These are phyloP conservation scores for Ogataea nonfermentans DNA, from an alignment of 805 yeast genomes.

Conservation along the genomic window DNA sequence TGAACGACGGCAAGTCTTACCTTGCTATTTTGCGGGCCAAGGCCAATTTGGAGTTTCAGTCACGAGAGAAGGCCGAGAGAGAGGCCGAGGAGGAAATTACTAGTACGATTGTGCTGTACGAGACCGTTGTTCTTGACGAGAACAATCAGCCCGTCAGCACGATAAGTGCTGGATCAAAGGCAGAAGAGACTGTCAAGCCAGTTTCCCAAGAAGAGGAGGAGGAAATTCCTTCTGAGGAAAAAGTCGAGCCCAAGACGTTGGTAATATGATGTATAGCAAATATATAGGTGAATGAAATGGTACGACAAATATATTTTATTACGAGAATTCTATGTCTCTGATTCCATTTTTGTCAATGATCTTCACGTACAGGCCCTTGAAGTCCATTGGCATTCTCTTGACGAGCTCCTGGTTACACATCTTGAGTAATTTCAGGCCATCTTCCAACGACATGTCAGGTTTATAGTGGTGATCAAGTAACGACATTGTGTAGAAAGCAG, in stretches of 20 bases:
- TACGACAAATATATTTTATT: conserved; percentile 8
- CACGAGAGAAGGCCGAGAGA: conserved; percentile 46
- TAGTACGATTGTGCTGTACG: conserved; percentile 16
- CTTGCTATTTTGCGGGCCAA: conserved; percentile 55
- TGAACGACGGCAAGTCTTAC: conserved; percentile 62
- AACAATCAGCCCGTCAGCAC: conserved; percentile 18
- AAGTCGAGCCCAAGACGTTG: conserved; percentile 6
- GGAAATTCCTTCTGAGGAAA: background rate
- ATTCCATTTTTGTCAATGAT: conserved; percentile 36
- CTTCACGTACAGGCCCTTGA: conserved; percentile 63
- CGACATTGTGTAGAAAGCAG: conserved; percentile 93
- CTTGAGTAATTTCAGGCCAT: conserved; percentile 73
- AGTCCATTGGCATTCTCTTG: conserved; percentile 88
- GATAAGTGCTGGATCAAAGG: conserved; percentile 10
- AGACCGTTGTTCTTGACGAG: conserved; percentile 20
- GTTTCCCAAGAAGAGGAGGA: background rate
- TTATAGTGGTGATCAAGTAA: conserved; percentile 87
- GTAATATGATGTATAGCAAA: conserved; percentile 3
- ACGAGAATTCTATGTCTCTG: conserved; percentile 26
- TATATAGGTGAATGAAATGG: conserved; percentile 7
- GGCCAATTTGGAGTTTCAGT: conserved; percentile 56
- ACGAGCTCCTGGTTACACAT: conserved; percentile 75
- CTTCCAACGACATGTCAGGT: conserved; percentile 68
- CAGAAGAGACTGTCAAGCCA: background rate
- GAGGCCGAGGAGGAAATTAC: conserved; percentile 13